Percentiles rank a stretch among this genome's conserved stretches.
These are phyloP conservation scores for Eragrostis curvula DNA, from an alignment of 176 grass and related monocot species.

Conservation along the genomic window DNA sequence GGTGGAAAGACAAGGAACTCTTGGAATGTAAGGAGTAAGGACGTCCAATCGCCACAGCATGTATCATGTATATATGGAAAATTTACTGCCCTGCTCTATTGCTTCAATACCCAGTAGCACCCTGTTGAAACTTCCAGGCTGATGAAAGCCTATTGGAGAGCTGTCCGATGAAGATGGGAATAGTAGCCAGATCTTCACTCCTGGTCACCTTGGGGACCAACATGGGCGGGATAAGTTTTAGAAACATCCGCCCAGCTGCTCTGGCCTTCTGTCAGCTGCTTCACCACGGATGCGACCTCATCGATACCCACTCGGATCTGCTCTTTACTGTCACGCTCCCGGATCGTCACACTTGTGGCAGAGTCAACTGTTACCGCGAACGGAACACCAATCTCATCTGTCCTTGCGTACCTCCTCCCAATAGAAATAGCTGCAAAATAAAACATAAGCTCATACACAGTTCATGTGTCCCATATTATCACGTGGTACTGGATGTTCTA, in stretches of 20 bases:
- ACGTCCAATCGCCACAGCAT: not conserved
- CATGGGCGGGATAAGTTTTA: constrained; percentile 55
- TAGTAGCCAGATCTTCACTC: constrained; percentile 31
- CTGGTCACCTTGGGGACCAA: constrained; percentile 51
- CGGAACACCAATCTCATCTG: constrained; percentile 78
- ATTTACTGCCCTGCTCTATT: not conserved
- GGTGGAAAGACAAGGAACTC: not conserved
- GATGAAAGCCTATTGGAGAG: not conserved
- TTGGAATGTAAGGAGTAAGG: not conserved
- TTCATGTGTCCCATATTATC: not conserved
- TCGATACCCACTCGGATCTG: constrained; percentile 63
- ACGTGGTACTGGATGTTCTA: not conserved
- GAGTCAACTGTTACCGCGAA: constrained; percentile 76
- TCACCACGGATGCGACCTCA: constrained; percentile 66
- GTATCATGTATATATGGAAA: not conserved
- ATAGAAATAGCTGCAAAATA: constrained; percentile 65
- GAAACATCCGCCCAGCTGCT: constrained; percentile 65
- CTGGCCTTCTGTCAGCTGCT: constrained; percentile 65
- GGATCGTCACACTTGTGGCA: constrained; percentile 49
- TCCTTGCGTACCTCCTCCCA: constrained; percentile 73
- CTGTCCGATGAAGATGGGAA: not conserved
- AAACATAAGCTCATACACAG: not conserved
- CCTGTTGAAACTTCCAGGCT: not conserved
- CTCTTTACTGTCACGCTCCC: constrained; percentile 75
- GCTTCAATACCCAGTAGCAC: not conserved